Base-by-base conservation (phyloP, 2,329 filamentous ascomycete species). In the Escovopsis sp. region DNA sequence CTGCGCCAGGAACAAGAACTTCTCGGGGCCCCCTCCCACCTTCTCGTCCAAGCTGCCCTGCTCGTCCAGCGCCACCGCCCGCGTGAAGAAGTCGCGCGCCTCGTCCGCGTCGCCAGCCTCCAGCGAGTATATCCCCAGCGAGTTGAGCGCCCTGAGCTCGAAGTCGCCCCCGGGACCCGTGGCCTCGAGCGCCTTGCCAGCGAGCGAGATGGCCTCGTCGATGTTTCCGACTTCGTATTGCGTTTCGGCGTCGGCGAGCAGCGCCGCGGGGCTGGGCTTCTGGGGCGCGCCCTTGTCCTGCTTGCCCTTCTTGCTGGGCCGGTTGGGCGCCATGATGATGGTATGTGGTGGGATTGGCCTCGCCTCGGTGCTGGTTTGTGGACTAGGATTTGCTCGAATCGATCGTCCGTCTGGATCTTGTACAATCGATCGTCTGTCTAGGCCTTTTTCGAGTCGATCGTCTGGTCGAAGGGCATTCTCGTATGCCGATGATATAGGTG, bases 1-100 rank as follows among this genome's bases (percentile, higher is more conserved):
- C 60, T 98, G 90, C 43, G 90, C 90, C 39, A 98, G 66, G 73
- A 87, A 93, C 33, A 96, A 61, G 51, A 94, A 96, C 61, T 94
- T 96, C 52, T 96, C 88, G 0, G 86, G 75, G 1, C 87, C 87
- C 19, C 84, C 85, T 33, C 86, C 87, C 35, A 77, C 55, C 27
- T 73, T 70, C 48, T 85, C 79, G 14, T 79, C 70, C 39, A 76
- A 61, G 27, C 63, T 58, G 14, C 88, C 90, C 38, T 87, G 73
- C 17, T 76, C 68, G 53, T 98, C 90, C 26, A 90, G 68, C 36
- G 68, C 63, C 27, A 80, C 79, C 0, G 90, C 85, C 31, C 71
- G 66, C 40, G 76, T 55, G 49, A 94, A 93, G 49, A 74, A 78
- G 32, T 65, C 59, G 39, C 79, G 69, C 29, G 88, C 88, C 13